Conservation (phyloP, 2,329 filamentous ascomycete species). For the Fusarium aywerte region DNA sequence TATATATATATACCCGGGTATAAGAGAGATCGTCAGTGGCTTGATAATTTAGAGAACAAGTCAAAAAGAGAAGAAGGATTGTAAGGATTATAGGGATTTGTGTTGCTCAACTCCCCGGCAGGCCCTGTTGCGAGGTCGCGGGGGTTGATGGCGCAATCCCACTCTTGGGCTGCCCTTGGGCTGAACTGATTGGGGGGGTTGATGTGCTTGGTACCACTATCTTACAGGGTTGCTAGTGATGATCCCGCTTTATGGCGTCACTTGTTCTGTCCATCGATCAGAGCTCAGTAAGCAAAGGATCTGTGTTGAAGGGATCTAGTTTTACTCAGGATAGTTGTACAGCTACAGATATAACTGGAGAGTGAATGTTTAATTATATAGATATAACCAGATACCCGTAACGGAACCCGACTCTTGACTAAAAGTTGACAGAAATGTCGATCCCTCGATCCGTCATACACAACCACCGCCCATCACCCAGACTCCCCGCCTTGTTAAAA, state of each 20-base stretch:
- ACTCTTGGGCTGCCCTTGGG: constrained; percentile 9
- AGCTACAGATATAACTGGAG: too few species aligned
- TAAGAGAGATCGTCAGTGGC: background rate
- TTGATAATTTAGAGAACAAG: background rate
- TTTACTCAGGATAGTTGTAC: too few species aligned
- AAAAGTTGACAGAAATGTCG: background rate
- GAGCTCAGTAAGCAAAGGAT: background rate
- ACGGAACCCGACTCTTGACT: background rate
- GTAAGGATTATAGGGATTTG: background rate
- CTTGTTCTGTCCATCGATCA: background rate
- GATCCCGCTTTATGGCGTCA: constrained; percentile 27
- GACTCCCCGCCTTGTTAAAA: background rate
- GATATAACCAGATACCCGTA: accelerated
- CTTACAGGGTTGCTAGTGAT: constrained; percentile 18
- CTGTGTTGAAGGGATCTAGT: background rate
- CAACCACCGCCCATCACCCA: background rate
- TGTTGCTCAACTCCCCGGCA: constrained; percentile 8
- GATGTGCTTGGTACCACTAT: constrained; percentile 20
- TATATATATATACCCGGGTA: too few species aligned
- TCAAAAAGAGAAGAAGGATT: background rate
- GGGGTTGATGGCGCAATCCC: constrained; percentile 43
- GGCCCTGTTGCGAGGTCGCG: constrained; percentile 33
- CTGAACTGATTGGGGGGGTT: constrained; percentile 24
- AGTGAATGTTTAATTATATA: accelerated
- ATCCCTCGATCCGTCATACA: background rate